phyloP scores from a whole-genome alignment of 352 stramenopile genomes.

The Phytophthora sp. region DNA sequence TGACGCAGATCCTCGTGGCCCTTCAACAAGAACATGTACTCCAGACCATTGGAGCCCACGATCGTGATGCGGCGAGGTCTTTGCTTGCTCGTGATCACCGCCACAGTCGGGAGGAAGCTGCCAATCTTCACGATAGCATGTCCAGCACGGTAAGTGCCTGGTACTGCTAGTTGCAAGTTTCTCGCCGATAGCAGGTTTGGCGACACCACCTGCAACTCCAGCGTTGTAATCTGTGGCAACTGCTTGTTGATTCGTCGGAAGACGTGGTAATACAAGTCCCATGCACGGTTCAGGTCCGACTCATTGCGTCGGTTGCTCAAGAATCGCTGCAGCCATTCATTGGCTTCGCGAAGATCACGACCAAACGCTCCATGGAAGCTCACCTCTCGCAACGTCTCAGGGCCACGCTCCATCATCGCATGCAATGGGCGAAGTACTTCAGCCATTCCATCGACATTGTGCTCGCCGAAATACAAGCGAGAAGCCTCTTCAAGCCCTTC shows the following conservation, averaged over 20 bases:
- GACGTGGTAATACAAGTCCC: conserved; percentile 98
- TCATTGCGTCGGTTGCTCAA: conserved; percentile 64
- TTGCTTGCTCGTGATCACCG: conserved; percentile 99
- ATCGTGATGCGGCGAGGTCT: conserved; percentile 96
- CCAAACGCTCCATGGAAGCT: conserved; percentile 93
- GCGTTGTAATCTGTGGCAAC: conserved; percentile 93
- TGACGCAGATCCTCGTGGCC: conserved; percentile 99
- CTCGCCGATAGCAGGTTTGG: conserved; percentile 92
- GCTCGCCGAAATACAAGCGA: conserved; percentile 96
- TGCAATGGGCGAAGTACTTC: conserved; percentile 94
- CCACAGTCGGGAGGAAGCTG: conserved; percentile 93
- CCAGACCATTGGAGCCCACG: conserved; percentile 94
- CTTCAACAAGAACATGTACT: conserved; percentile 99
- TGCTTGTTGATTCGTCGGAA: conserved; percentile 93
- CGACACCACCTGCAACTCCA: conserved; percentile 97
- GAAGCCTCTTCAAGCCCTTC: conserved; percentile 98
- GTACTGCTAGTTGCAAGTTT: conserved; percentile 96
- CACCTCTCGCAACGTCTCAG: conserved; percentile 79
- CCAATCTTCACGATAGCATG: conserved; percentile 78
- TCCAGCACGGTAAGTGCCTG: conserved; percentile 87
- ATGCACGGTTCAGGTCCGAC: conserved; percentile 94
- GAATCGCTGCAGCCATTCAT: conserved; percentile 79
- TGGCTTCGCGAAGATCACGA: conserved; percentile 87
- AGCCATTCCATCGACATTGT: conserved; percentile 97
- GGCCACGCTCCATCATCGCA: conserved; percentile 89